A percentile compares a stretch with the other conserved stretches of the same genome.
Conservation (phyloP, 1,284 basidiomycete genomes). For the Moesziomyces aphidis region DNA sequence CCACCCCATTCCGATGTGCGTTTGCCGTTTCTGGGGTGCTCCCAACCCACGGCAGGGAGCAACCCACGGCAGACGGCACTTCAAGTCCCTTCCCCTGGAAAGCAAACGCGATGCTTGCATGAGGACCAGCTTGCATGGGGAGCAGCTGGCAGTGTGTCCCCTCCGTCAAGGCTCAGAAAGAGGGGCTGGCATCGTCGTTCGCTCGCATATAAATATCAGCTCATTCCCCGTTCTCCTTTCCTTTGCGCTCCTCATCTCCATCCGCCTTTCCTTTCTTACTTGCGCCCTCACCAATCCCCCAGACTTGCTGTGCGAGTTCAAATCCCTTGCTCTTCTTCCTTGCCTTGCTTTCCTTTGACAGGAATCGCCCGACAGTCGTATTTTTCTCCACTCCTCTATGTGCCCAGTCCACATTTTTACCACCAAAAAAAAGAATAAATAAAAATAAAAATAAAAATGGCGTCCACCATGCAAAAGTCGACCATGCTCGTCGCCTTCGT, state of each 20-base stretch:
- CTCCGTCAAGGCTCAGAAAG: too few relatives aligned
- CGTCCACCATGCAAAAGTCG: slow-evolving; percentile 8
- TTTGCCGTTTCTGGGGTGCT: too few relatives aligned
- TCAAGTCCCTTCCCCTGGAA: too few relatives aligned
- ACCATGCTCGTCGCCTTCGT: slow-evolving; percentile 19
- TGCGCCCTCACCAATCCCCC: background rate
- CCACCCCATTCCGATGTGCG: too few relatives aligned
- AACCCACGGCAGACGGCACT: too few relatives aligned
- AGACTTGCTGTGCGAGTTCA: slow-evolving; percentile 19
- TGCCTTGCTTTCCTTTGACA: slow-evolving; percentile 24
- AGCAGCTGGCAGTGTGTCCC: too few relatives aligned
- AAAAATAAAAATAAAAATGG: slow-evolving; percentile 9
- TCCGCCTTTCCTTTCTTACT: too few relatives aligned
- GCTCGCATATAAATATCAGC: background rate
- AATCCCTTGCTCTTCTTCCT: background rate
- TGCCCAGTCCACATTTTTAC: too few relatives aligned
- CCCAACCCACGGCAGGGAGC: too few relatives aligned
- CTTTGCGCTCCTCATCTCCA: background rate
- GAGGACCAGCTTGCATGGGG: too few relatives aligned
- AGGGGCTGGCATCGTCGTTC: too few relatives aligned
- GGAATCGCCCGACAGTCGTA: slow-evolving; percentile 7
- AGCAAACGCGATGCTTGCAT: too few relatives aligned
- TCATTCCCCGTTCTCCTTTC: background rate
- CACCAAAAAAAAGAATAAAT: background rate
- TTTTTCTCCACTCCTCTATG: background rate